Evolutionary conservation across 208 protist genomes (phyloP).

Genomic region (Paratrypanosoma confusum): DNA sequence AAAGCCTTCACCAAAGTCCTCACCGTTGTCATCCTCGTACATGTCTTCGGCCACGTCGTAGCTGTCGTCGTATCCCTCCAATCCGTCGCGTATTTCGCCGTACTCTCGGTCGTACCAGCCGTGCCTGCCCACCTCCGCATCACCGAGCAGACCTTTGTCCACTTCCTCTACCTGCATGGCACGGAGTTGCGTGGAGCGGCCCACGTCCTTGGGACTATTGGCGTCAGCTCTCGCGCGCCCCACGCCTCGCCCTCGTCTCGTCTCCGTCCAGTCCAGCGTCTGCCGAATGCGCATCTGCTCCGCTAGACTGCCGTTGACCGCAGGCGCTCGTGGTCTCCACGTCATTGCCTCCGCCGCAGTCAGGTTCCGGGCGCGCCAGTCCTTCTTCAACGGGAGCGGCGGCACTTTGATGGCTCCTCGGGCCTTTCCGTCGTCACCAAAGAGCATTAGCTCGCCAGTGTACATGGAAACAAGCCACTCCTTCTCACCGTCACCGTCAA

Average conservation of each 20-base stretch:
- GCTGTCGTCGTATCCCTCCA: not conserved
- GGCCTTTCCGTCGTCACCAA: constrained; percentile 44
- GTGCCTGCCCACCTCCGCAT: too few species aligned
- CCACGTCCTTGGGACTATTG: not conserved
- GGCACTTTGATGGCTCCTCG: constrained; percentile 52
- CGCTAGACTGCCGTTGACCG: too few species aligned
- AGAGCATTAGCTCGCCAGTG: constrained; percentile 79
- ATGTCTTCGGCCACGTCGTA: constrained; percentile 12
- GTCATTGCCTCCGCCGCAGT: constrained; percentile 9
- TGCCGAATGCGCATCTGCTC: too few species aligned
- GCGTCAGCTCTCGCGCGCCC: too few species aligned
- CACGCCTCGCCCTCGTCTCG: too few species aligned
- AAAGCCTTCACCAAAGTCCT: not conserved
- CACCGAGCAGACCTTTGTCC: not conserved
- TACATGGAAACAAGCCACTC: constrained; percentile 81
- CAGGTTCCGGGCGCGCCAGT: constrained; percentile 47
- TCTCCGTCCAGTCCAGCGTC: too few species aligned
- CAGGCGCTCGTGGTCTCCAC: too few species aligned
- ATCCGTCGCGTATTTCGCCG: too few species aligned
- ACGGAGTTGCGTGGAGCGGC: too few species aligned
- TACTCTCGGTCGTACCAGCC: too few species aligned
- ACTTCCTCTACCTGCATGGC: not conserved
- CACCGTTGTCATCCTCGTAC: not conserved
- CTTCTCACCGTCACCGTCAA: constrained; percentile 66
- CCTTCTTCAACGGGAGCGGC: constrained; percentile 59